Evolutionary conservation across 371 early-diverging fungal genomes (phyloP), one percentile per base, ranked within the genome.

Genomic region (Fennellomyces sp.): DNA sequence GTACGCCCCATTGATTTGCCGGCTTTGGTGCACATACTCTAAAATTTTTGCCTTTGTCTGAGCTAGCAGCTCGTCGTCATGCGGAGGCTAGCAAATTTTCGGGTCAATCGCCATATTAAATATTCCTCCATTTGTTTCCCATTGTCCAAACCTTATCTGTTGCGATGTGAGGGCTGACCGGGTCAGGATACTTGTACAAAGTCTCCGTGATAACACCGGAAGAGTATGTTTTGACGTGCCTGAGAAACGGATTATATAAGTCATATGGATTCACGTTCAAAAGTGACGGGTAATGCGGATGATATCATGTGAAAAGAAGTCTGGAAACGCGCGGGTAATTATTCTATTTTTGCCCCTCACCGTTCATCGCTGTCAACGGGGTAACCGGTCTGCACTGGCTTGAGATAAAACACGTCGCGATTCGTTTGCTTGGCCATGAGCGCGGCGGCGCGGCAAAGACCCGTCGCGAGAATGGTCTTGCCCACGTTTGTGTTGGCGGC

Each of bases 301-400:
- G n/a, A n/a, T n/a, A n/a, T n/a, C n/a, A n/a, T n/a, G n/a, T n/a
- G 5, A 21, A 21, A 52, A 35, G 56, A n/a, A n/a, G 30, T 21
- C 39, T 41, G 52, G 23, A 33, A 52, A 33, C 2, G 3, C n/a
- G 29, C 42, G 36, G 13, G 41, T 29, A 27, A 27, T 35, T 21
- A 8, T 31, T 19, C 5, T 38, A 17, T 30, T 38, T 23, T 19
- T 41, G 12, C 53, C 21, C 61, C 47, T 12, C 73, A 86, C 86
- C 90, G 84, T 56, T 87, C 86, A 71, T 94, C 94, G 41, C 88
- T 86, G 69, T 92, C 92, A 2, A 71, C 77, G 5, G 94, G 92
- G 68, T 82, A 94, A 2, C 92, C 94, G 1, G 94, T 94, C 66
- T 94, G 94, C 2, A 92, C 86, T 2, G 94, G 94, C 55, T 94